Base-by-base conservation (phyloP, 2,329 filamentous ascomycete species). In the Geosmithia putterillii region DNA sequence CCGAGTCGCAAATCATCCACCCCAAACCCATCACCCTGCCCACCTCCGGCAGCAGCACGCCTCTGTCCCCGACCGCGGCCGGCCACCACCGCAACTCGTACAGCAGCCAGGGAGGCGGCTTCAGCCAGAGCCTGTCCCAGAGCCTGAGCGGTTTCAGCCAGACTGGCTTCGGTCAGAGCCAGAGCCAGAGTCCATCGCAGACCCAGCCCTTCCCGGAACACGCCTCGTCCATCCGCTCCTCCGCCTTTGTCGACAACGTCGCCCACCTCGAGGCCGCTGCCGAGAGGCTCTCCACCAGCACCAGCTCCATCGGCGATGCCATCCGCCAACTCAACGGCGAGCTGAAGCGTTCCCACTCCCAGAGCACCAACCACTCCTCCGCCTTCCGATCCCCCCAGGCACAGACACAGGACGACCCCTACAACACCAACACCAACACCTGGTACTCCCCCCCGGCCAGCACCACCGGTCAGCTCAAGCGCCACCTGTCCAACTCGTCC, bases 221-320 rank as follows among this genome's bases (percentile, higher is more conserved):
- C 41, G 74, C 75, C 56, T n/a, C n/a, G n/a, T n/a, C n/a, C n/a
- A 69, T 71, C 41, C 69, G 79, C 44, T 20, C 20, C 12, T 74
- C 79, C 45, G 76, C 74, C 22, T 76, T 76, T 56, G 63, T 73
- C 17, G 72, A 71, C 56, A 87, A 83, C 63, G 79, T 89, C 48
- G 78, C 81, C 50, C 76, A 80, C 41, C 74, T 89, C 48, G 84
- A 90, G 61, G 79, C 82, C 50, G 81, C 79, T 10, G 84, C 84
- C 41, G 83, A 88, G 61, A 74, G 79, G 50, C 69, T 89, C 59
- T 85, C 81, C 51, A 74, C 76, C 65, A 42, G 44, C n/a, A 81
- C 79, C 45, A 84, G 80, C 48, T 86, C 84, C 48, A 83, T 88
- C 54, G 83, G 83, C 53, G 77, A 84, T 65, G 83, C 85, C 51